These are phyloP conservation scores for Durio zibethinus DNA, from an alignment of 345 rosid genomes.

Conservation along the genomic window DNA sequence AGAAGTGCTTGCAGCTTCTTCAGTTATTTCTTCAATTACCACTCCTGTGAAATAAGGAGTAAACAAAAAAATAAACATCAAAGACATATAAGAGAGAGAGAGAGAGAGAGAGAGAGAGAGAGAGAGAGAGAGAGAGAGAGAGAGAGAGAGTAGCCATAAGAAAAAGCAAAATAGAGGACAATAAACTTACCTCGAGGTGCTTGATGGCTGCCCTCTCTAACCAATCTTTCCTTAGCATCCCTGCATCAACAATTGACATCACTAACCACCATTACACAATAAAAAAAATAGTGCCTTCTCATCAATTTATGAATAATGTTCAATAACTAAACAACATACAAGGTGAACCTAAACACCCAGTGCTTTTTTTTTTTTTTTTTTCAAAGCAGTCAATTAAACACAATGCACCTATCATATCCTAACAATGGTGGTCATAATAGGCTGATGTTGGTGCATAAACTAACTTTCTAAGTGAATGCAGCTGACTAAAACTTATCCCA, in stretches of 20 bases:
- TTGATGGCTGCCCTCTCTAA: slow-evolving; percentile 47
- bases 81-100: slow-evolving; percentile 6
- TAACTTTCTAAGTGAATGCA: slow-evolving; percentile 6
- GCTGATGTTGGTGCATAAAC: neutral
- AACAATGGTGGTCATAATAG: neutral
- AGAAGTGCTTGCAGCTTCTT: slow-evolving; percentile 40
- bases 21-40: slow-evolving; percentile 75
- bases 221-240: slow-evolving; percentile 54
- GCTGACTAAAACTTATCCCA: neutral
- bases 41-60: slow-evolving; percentile 39
- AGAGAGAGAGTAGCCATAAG: slow-evolving; percentile 9
- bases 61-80: neutral
- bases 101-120: neutral
- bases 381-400: neutral
- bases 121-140: slow-evolving; percentile 2
- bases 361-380: neutral
- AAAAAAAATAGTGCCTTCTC: neutral
- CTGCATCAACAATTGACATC: slow-evolving; percentile 30
- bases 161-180: slow-evolving; percentile 10
- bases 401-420: neutral
- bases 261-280: slow-evolving; percentile 7
- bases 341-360: neutral
- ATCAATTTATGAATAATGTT: neutral
- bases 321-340: neutral
- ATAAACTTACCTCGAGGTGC: slow-evolving; percentile 45